A percentile compares a stretch with the other conserved stretches of the same genome.
Evolutionary conservation across 2,329 filamentous ascomycete species (phyloP).

Genomic region (Colletotrichum sojae): DNA sequence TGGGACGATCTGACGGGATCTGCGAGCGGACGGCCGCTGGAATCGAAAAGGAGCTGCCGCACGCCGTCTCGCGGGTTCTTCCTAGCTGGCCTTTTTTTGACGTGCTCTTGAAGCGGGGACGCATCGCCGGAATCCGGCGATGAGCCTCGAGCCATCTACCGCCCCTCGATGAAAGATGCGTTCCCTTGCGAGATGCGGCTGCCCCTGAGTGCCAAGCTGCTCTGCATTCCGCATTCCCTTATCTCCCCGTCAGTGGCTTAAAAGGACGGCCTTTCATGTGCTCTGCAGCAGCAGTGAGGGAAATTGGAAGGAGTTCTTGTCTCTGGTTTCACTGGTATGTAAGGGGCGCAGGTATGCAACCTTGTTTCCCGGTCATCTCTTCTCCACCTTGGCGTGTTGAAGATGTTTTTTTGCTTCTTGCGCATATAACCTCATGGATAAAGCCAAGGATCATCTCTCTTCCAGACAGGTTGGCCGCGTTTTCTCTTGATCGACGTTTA

Average conservation of each 20-base stretch:
- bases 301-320: not conserved
- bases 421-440: too few species aligned
- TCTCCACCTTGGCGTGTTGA: not conserved
- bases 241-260: constrained; percentile 17
- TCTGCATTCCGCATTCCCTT: constrained; percentile 6
- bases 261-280: not conserved
- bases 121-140: not conserved
- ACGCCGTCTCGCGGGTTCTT: not conserved
- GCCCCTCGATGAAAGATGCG: too few species aligned
- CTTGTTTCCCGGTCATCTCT: constrained; percentile 15
- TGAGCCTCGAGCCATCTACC: not conserved
- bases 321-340: constrained; percentile 10
- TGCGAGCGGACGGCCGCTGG: not conserved
- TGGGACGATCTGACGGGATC: constrained; percentile 16
- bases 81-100: too few species aligned
- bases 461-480: too few species aligned
- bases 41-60: not conserved
- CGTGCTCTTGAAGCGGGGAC: not conserved
- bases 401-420: too few species aligned
- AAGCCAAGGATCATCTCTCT: too few species aligned
- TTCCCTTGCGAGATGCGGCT: not conserved
- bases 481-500: too few species aligned
- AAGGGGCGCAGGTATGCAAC: constrained; percentile 14
- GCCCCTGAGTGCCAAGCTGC: constrained; percentile 22
- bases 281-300: not conserved